phyloP scores from a whole-genome alignment of 2,329 filamentous ascomycete genomes.

The Botryotinia calthae region DNA sequence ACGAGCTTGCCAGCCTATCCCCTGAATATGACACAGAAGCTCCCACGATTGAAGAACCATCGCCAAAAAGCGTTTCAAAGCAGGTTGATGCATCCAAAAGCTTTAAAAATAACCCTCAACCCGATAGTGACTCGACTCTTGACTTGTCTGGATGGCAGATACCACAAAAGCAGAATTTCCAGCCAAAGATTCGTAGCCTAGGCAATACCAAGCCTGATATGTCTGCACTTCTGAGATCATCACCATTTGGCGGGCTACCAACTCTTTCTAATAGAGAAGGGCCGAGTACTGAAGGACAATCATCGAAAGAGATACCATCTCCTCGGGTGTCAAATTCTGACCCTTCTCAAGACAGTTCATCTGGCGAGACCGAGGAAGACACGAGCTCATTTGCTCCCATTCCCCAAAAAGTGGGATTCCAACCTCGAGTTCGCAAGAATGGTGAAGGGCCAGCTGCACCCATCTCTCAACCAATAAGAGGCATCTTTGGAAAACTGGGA shows the following conservation, averaged over 20 bases:
- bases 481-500: slow-evolving; percentile 18
- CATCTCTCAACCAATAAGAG: slow-evolving; percentile 22
- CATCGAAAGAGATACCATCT: not conserved
- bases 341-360: not conserved
- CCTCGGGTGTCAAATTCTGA: not conserved
- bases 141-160: slow-evolving; percentile 34
- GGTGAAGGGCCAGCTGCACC: slow-evolving; percentile 21
- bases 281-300: not conserved
- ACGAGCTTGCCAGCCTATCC: slow-evolving; percentile 33
- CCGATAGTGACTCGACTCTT: slow-evolving; percentile 22
- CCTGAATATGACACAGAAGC: slow-evolving; percentile 19
- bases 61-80: not conserved
- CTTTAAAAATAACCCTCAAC: not conserved
- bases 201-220: slow-evolving; percentile 28
- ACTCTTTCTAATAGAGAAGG: slow-evolving; percentile 21
- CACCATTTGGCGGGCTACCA: slow-evolving; percentile 33
- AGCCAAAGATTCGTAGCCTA: slow-evolving; percentile 30
- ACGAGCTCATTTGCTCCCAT: slow-evolving; percentile 30
- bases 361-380: not conserved
- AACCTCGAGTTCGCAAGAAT: slow-evolving; percentile 29
- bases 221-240: slow-evolving; percentile 33
- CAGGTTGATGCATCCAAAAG: not conserved
- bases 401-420: slow-evolving; percentile 35
- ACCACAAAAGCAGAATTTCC: slow-evolving; percentile 38
- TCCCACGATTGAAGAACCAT: slow-evolving; percentile 10